Evolutionary conservation across 2,329 filamentous ascomycete species (phyloP).

Genomic region (Lasiodiplodia theobromae): DNA sequence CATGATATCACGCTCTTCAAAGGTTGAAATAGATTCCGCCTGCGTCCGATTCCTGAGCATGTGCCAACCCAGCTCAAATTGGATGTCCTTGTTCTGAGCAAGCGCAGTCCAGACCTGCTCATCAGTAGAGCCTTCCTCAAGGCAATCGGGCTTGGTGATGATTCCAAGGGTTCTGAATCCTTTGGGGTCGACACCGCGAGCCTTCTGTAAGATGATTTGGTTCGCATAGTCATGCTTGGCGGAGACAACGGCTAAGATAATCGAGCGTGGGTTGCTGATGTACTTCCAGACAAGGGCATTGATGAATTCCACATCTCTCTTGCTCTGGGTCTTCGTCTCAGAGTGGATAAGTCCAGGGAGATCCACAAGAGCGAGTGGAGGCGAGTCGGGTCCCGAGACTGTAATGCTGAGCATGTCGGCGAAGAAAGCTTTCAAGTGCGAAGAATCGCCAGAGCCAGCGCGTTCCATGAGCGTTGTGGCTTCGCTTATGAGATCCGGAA

Average conservation of each 20-base stretch:
- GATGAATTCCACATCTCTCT: constrained; percentile 44
- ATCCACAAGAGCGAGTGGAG: constrained; percentile 42
- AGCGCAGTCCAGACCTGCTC: constrained; percentile 51
- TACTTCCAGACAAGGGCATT: constrained; percentile 56
- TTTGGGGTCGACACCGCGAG: constrained; percentile 43
- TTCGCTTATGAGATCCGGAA: not conserved
- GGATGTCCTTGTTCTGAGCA: constrained; percentile 49
- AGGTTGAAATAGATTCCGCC: constrained; percentile 38
- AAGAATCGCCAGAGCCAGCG: constrained; percentile 47
- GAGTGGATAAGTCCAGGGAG: constrained; percentile 49
- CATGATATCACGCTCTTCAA: constrained; percentile 23
- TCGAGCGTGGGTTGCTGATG: constrained; percentile 51
- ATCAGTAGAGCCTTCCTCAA: constrained; percentile 46
- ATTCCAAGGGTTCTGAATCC: constrained; percentile 47
- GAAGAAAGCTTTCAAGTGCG: constrained; percentile 46
- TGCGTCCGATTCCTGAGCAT: constrained; percentile 57
- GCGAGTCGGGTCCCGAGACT: constrained; percentile 35
- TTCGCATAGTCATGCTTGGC: constrained; percentile 52
- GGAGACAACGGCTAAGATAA: constrained; percentile 41
- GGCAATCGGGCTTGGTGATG: constrained; percentile 47
- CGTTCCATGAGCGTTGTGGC: constrained; percentile 10
- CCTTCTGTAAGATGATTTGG: constrained; percentile 54
- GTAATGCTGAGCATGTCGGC: constrained; percentile 39
- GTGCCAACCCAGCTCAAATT: constrained; percentile 60
- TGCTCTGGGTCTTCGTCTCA: constrained; percentile 41